These are phyloP conservation scores for Parascedosporium putredinis DNA, from an alignment of 2,329 filamentous ascomycete genomes.

Conservation along the genomic window DNA sequence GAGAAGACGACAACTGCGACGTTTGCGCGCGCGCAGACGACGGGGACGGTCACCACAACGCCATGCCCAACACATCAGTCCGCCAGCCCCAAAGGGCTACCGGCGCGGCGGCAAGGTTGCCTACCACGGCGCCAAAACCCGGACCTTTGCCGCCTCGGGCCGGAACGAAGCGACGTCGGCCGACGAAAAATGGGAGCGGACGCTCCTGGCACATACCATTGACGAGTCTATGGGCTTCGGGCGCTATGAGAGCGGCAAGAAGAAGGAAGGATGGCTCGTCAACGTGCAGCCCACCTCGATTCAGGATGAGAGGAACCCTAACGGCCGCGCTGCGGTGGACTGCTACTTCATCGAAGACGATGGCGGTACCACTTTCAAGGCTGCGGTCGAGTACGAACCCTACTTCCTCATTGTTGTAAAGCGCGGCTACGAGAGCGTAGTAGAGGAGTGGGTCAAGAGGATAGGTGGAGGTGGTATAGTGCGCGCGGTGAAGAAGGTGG, in stretches of 20 bases:
- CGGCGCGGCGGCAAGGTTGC: conserved; percentile 58
- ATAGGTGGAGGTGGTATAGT: conserved; percentile 70
- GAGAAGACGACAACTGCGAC: neutral
- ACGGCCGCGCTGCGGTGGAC: conserved; percentile 82
- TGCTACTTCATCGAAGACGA: conserved; percentile 94
- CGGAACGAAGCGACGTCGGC: conserved; percentile 78
- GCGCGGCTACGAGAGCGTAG: conserved; percentile 78
- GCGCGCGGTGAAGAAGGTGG: conserved; percentile 64
- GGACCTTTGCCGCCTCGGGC: conserved; percentile 71
- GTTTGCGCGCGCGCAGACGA: neutral
- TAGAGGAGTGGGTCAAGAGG: conserved; percentile 87
- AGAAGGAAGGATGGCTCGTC: conserved; percentile 80
- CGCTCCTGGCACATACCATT: conserved; percentile 72
- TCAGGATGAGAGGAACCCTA: conserved; percentile 72
- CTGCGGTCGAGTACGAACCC: conserved; percentile 89
- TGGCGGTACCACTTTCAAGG: conserved; percentile 77
- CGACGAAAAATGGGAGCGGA: conserved; percentile 86
- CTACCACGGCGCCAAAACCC: conserved; percentile 58
- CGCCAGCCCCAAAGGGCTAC: conserved; percentile 55
- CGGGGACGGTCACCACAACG: too few relatives aligned
- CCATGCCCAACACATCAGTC: conserved; percentile 50
- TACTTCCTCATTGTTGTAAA: conserved; percentile 92
- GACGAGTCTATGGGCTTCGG: conserved; percentile 93
- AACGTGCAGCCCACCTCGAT: conserved; percentile 88
- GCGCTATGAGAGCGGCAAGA: conserved; percentile 78